Conservation (phyloP, 768 basidiomycete genomes). For the Boletus pseudo-olivaceus region DNA sequence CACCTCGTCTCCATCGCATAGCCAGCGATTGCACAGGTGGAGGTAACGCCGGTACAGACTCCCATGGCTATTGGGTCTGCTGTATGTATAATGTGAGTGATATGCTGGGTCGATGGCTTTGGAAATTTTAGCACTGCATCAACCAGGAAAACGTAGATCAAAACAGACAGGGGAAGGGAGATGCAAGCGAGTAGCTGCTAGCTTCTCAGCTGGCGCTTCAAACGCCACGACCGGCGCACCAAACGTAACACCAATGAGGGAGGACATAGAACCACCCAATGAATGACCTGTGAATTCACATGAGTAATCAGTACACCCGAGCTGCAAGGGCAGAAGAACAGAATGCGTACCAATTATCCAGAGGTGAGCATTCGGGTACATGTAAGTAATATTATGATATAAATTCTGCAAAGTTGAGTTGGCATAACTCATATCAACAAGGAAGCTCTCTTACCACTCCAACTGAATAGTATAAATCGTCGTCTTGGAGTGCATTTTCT, state of each 20-base stretch:
- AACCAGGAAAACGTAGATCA: background rate
- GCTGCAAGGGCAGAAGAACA: background rate
- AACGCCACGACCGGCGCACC: slow-evolving; percentile 91
- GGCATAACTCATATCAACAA: background rate
- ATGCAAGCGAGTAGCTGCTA: slow-evolving; percentile 75
- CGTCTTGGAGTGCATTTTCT: slow-evolving; percentile 71
- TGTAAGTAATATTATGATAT: slow-evolving; percentile 86
- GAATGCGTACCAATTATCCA: slow-evolving; percentile 69
- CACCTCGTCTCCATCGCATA: slow-evolving; percentile 78
- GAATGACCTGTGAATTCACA: slow-evolving; percentile 50
- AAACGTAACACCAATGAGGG: slow-evolving; percentile 84
- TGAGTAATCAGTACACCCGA: background rate
- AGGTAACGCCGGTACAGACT: slow-evolving; percentile 71
- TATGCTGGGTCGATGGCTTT: slow-evolving; percentile 67
- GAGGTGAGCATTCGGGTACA: slow-evolving; percentile 87
- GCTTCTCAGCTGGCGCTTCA: slow-evolving; percentile 75
- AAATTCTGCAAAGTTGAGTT: slow-evolving; percentile 55
- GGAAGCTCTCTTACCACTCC: slow-evolving; percentile 60
- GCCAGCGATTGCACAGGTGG: slow-evolving; percentile 76
- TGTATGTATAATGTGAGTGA: slow-evolving; percentile 89
- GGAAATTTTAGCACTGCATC: background rate
- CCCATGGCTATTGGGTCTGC: slow-evolving; percentile 94
- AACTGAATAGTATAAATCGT: slow-evolving; percentile 84
- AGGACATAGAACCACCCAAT: slow-evolving; percentile 81
- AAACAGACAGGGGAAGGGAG: slow-evolving; percentile 75